These are phyloP conservation scores for Pueraria montana DNA, from an alignment of 306 rosid genomes.

Conservation along the genomic window DNA sequence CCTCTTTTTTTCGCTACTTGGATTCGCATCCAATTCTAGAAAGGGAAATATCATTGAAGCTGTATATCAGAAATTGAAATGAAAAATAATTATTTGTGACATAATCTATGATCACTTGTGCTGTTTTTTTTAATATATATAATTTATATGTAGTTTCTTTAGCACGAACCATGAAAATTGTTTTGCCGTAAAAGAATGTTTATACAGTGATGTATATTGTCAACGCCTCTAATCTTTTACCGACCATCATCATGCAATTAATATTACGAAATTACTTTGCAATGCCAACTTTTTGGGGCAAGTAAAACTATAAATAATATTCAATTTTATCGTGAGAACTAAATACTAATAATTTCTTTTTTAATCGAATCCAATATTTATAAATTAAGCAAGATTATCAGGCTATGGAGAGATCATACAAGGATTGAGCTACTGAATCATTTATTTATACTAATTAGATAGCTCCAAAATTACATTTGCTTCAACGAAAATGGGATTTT, in stretches of 20 bases:
- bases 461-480: not conserved
- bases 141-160: not conserved
- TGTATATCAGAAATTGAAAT: not conserved
- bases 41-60: constrained; percentile 51
- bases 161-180: not conserved
- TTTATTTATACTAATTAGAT: not conserved
- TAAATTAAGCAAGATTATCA: not conserved
- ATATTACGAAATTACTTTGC: not conserved
- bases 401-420: not conserved
- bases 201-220: not conserved
- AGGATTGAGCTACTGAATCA: not conserved
- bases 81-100: not conserved
- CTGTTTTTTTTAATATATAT: too few species aligned
- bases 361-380: not conserved
- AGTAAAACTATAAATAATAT: not conserved
- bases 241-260: not conserved
- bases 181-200: not conserved
- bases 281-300: not conserved
- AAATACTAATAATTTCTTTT: too few species aligned
- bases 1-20: constrained; percentile 45
- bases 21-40: constrained; percentile 69
- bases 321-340: not conserved
- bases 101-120: not conserved
- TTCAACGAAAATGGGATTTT: not conserved
- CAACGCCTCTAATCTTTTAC: not conserved